A percentile compares a stretch with the other conserved stretches of the same genome.
Conservation (phyloP, 176 grass and related monocot species). For the Ampelocalamus luodianensis region DNA sequence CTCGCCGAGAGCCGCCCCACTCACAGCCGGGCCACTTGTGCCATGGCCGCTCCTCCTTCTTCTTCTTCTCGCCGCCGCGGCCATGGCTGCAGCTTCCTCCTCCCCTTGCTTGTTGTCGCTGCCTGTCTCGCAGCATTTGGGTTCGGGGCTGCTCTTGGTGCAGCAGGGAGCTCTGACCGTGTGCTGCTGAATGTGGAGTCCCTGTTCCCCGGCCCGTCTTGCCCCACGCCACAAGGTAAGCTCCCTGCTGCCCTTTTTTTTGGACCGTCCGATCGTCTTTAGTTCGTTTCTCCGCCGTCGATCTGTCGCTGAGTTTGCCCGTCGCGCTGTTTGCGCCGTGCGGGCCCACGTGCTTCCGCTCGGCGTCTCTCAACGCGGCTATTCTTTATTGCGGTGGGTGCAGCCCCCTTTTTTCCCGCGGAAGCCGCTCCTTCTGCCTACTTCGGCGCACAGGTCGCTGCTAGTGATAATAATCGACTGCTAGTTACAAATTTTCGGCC, state of each 20-base stretch:
- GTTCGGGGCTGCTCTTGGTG: not conserved
- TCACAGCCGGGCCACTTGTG: not conserved
- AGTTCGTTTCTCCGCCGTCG: too few relatives aligned
- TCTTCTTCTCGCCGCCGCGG: not conserved
- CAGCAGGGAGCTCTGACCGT: conserved; percentile 21
- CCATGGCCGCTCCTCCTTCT: conserved; percentile 15
- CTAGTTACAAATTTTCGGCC: not conserved
- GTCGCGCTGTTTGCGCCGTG: too few relatives aligned
- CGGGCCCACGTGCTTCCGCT: too few relatives aligned
- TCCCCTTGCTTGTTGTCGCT: not conserved
- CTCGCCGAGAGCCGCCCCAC: not conserved
- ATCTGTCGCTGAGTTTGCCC: too few relatives aligned
- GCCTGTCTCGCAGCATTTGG: not conserved
- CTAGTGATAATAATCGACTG: conserved; percentile 4
- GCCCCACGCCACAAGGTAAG: conserved; percentile 29
- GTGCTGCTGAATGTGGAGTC: conserved; percentile 25
- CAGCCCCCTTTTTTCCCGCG: too few relatives aligned
- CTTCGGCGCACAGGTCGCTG: too few relatives aligned
- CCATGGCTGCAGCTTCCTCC: conserved; percentile 25
- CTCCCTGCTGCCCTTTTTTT: not conserved
- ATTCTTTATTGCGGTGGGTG: too few relatives aligned
- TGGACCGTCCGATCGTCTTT: too few relatives aligned
- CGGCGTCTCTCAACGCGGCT: too few relatives aligned
- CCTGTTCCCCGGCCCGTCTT: conserved; percentile 21
- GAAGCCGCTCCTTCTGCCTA: too few relatives aligned